Evolutionary conservation across 805 yeast genomes (phyloP).

Genomic region (Candida maris): DNA sequence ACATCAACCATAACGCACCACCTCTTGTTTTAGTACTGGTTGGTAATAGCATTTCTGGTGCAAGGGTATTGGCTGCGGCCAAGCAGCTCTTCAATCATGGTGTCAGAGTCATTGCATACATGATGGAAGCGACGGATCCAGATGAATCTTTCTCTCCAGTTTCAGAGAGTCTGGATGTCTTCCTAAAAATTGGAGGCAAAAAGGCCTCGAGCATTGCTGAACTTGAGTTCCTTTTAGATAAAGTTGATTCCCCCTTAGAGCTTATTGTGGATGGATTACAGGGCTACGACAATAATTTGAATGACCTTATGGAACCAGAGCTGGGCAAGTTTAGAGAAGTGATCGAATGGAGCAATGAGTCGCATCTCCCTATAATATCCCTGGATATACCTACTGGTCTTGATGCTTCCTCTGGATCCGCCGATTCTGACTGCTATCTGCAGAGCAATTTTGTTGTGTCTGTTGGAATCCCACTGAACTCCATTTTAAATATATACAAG

Average conservation of each 20-base stretch:
- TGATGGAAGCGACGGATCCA: constrained; percentile 34
- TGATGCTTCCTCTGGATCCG: constrained; percentile 75
- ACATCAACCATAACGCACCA: constrained; percentile 70
- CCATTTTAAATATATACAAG: constrained; percentile 57
- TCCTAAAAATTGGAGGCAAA: constrained; percentile 68
- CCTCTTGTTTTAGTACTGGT: constrained; percentile 69
- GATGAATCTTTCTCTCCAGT: constrained; percentile 34
- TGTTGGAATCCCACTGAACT: constrained; percentile 68
- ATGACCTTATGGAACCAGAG: constrained; percentile 51
- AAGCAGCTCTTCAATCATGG: constrained; percentile 75
- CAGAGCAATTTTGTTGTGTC: constrained; percentile 59
- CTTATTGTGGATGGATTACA: constrained; percentile 79
- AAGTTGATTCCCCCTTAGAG: constrained; percentile 71
- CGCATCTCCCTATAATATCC: constrained; percentile 50
- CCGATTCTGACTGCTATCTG: constrained; percentile 22
- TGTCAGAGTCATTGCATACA: constrained; percentile 57
- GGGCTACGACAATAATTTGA: constrained; percentile 70
- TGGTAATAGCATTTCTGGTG: constrained; percentile 75
- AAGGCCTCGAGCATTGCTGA: constrained; percentile 37
- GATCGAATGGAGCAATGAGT: constrained; percentile 64
- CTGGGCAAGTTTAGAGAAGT: constrained; percentile 38
- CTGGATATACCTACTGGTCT: constrained; percentile 80
- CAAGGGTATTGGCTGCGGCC: constrained; percentile 73
- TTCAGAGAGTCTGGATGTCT: constrained; percentile 49
- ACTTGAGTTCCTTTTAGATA: constrained; percentile 36